Percentiles rank a stretch among this genome's conserved stretches.
Conservation (phyloP, 352 stramenopile species). For the Elongisporangium undulatum region DNA sequence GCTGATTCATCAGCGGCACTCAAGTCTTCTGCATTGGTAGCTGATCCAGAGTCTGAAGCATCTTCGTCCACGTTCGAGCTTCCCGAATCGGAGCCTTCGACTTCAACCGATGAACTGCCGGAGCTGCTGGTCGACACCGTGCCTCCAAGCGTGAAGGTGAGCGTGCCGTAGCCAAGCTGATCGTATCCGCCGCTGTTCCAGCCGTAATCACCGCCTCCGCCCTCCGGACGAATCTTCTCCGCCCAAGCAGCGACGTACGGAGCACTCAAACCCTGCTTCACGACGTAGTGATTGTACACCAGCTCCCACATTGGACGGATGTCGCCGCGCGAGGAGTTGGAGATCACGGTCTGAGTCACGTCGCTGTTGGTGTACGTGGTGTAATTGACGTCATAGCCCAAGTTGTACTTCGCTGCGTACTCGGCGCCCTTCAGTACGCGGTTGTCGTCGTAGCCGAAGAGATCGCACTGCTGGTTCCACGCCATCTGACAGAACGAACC, state of each 20-base stretch:
- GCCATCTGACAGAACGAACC: conserved; percentile 15
- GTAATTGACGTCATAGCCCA: conserved; percentile 10
- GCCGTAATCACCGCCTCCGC: conserved; percentile 14
- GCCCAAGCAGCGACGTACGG: conserved; percentile 9
- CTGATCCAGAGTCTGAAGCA: too few species aligned
- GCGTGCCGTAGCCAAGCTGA: conserved; percentile 15
- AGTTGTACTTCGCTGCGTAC: conserved; percentile 17
- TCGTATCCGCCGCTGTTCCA: conserved; percentile 15
- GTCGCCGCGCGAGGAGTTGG: conserved; percentile 1
- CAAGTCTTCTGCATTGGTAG: too few species aligned
- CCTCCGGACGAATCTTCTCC: conserved; percentile 10
- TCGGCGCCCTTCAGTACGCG: conserved; percentile 13
- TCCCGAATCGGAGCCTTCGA: too few species aligned
- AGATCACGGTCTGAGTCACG: conserved; percentile 13
- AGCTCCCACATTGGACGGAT: conserved; percentile 12
- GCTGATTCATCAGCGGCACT: too few species aligned
- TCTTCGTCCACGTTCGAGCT: too few species aligned
- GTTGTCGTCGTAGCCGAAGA: conserved; percentile 17
- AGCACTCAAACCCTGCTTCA: conserved; percentile 9
- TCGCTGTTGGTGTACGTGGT: conserved; percentile 18
- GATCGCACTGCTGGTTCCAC: conserved; percentile 13
- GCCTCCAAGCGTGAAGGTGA: conserved; percentile 8
- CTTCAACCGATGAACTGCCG: too few species aligned
- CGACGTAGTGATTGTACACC: conserved; percentile 18
- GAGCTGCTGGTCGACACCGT: too few species aligned